These are phyloP conservation scores for Termitomyces sp. DNA, from an alignment of 768 basidiomycete genomes.

Conservation along the genomic window DNA sequence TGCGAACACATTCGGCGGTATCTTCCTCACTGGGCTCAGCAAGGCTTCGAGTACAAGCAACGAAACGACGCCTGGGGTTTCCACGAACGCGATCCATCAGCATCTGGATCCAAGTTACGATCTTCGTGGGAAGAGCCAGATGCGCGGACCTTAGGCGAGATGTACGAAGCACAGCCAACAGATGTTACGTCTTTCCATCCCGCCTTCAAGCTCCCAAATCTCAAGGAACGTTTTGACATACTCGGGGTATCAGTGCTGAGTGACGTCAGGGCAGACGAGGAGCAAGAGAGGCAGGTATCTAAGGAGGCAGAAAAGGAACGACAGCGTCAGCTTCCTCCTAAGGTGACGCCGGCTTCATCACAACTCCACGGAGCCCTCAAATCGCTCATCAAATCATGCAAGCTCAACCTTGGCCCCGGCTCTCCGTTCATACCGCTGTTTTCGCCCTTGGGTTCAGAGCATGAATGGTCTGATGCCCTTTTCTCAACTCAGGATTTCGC, in stretches of 20 bases:
- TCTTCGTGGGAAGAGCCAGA: constrained; percentile 33
- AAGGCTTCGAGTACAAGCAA: constrained; percentile 24
- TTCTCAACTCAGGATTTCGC: constrained; percentile 29
- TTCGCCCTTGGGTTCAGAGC: constrained; percentile 3
- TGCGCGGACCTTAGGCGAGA: constrained; percentile 27
- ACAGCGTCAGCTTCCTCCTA: constrained; percentile 29
- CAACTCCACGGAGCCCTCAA: background rate
- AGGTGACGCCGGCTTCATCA: constrained; percentile 16
- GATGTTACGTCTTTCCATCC: background rate
- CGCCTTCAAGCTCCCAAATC: constrained; percentile 9
- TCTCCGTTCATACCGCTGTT: constrained; percentile 1
- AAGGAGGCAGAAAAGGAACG: constrained; percentile 38
- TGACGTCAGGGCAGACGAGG: constrained; percentile 31
- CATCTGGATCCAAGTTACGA: constrained; percentile 6
- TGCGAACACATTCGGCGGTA: constrained; percentile 35
- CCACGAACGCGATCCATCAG: background rate
- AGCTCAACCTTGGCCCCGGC: background rate
- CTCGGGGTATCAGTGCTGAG: constrained; percentile 21
- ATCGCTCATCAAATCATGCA: background rate
- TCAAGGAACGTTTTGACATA: constrained; percentile 18
- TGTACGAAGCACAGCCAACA: constrained; percentile 22
- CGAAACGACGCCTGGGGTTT: constrained; percentile 17
- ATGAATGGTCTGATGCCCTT: constrained; percentile 17
- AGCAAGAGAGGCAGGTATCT: constrained; percentile 43
- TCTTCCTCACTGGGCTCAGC: constrained; percentile 36